Evolutionary conservation across 192 early-diverging fungal species (phyloP), one percentile per base, ranked within the genome.

Genomic region (Backusella luteola): DNA sequence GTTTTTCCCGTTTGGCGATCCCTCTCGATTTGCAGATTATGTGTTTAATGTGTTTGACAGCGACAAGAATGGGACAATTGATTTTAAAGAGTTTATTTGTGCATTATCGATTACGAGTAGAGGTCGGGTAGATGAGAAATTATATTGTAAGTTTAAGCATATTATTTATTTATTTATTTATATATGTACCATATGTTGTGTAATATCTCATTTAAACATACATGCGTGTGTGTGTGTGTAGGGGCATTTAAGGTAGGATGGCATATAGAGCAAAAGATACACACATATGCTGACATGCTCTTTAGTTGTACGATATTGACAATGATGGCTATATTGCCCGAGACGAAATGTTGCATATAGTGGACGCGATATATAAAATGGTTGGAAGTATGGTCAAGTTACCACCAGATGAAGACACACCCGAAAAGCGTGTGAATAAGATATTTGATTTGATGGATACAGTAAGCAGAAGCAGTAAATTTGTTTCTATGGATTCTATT

Each of bases 1-100:
- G 75, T 97, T 95, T 80, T 98, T 98, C 76, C 96, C 97, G n/a
- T 97, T 98, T 81, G 97, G 97, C 34, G 95, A 98, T 80, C 90
- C 95, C 6, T 90, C 92, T 52, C 87, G 88, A 52, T 98, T 96
- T 84, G 94, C 97, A 9, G 93, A 96, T 82, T 91, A 91, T 78
- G 95, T 96, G 2, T 97, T 98, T 80, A 89, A 94, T 79, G 92
- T 96, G 49, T 95, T 98, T 83, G 97, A 98, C 78, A 85, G 82
- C 41, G 94, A 98, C 83, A 92, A 94, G 84, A 94, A 96, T 81
- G 94, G 95, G 34, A 89, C 85, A 19, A 94, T 98, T 52, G 94
- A 96, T 74, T 98, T 97, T 84, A 92, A 91, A 49, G 97, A 98
- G 82, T 98, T 97, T 75, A 89, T 97, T 73, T 88, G 88, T 69